phyloP scores from a whole-genome alignment of 306 rosid species.

The Gleditsia sinensis region DNA sequence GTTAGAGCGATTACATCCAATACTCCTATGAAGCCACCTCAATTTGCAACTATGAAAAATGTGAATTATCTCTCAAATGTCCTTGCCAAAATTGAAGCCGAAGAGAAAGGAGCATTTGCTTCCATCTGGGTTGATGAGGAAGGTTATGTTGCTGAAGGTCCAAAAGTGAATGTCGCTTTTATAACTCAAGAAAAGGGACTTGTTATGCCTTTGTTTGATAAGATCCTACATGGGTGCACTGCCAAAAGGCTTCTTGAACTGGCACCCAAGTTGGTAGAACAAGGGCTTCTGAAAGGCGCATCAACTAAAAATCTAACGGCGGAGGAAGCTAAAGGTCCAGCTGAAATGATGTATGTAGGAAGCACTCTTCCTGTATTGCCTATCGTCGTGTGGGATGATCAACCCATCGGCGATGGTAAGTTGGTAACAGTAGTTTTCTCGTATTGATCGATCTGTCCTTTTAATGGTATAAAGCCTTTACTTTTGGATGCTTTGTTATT shows the following conservation, averaged over 20 bases:
- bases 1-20: constrained; percentile 78
- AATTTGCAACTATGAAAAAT: constrained; percentile 76
- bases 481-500: constrained; percentile 12
- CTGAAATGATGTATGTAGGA: constrained; percentile 93
- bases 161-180: constrained; percentile 92
- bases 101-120: constrained; percentile 78
- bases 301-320: constrained; percentile 45
- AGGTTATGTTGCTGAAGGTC: constrained; percentile 93
- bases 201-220: constrained; percentile 71
- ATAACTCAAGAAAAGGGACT: constrained; percentile 81
- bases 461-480: constrained; percentile 9
- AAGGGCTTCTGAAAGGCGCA: constrained; percentile 60
- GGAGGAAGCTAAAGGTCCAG: constrained; percentile 67
- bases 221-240: constrained; percentile 74
- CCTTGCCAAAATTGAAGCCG: constrained; percentile 79
- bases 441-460: not conserved
- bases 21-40: constrained; percentile 73
- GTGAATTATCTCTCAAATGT: constrained; percentile 94
- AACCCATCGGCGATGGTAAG: constrained; percentile 80
- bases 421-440: not conserved
- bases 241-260: constrained; percentile 73
- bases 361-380: constrained; percentile 92
- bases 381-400: constrained; percentile 74
- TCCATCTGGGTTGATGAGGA: constrained; percentile 86
- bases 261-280: constrained; percentile 71